These are phyloP conservation scores for Trichoderma aggressivum DNA, from an alignment of 2,329 filamentous ascomycete genomes.

Conservation along the genomic window DNA sequence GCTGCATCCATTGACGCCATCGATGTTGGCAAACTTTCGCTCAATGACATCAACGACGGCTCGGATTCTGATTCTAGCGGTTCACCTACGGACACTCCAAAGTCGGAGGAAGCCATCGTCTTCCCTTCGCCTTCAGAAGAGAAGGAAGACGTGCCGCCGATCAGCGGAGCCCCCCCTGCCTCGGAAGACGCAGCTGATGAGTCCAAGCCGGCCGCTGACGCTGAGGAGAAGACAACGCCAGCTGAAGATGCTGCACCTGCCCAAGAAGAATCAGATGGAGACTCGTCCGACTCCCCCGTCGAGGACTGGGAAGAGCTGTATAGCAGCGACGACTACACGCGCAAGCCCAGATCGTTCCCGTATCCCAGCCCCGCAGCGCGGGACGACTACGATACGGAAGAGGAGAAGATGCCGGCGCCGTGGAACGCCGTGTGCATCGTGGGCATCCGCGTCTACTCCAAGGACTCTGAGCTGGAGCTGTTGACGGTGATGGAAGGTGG, in stretches of 20 bases:
- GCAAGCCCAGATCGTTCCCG: conserved; percentile 45
- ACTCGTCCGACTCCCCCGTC: conserved; percentile 59
- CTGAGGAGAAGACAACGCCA: background rate
- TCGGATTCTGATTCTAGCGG: conserved; percentile 30
- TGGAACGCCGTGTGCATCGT: conserved; percentile 64
- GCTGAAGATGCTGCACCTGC: background rate
- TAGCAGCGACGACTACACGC: conserved; percentile 55
- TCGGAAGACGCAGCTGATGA: conserved; percentile 18
- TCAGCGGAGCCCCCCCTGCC: conserved; percentile 27
- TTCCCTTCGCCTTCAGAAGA: conserved; percentile 22
- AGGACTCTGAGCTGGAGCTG: conserved; percentile 53
- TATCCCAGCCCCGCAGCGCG: conserved; percentile 33
- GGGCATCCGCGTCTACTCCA: conserved; percentile 59
- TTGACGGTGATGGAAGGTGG: conserved; percentile 55
- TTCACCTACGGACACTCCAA: conserved; percentile 33
- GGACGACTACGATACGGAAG: conserved; percentile 51
- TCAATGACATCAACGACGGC: conserved; percentile 21
- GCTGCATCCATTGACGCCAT: conserved; percentile 21
- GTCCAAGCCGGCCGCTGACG: background rate
- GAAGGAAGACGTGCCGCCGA: conserved; percentile 35
- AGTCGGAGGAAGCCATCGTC: conserved; percentile 29
- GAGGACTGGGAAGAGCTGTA: conserved; percentile 59
- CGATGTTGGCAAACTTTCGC: conserved; percentile 21
- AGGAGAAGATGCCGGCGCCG: conserved; percentile 53
- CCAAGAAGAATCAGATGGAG: conserved; percentile 38